phyloP scores from a whole-genome alignment of 805 yeast genomes.

The Candida silvicultrix region DNA sequence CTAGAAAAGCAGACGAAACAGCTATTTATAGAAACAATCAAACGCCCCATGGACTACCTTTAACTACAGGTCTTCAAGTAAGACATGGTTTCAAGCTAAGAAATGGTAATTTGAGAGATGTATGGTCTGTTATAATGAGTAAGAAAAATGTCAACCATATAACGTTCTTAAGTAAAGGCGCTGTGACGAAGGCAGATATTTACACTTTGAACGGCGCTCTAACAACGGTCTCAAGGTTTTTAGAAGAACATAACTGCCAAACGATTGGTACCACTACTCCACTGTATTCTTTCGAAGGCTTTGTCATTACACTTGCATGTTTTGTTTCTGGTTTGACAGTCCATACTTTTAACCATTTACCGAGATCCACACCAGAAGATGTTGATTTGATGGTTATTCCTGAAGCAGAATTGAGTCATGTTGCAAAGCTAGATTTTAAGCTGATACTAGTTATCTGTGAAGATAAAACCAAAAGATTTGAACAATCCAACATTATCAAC shows the following conservation, averaged over 20 bases:
- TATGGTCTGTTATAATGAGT: conserved; percentile 53
- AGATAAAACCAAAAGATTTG: conserved; percentile 3
- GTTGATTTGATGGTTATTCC: conserved; percentile 28
- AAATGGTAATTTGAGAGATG: conserved; percentile 69
- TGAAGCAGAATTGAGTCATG: conserved; percentile 16
- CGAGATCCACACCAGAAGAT: conserved; percentile 18
- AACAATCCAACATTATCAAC: conserved; percentile 11
- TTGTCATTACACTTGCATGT: conserved; percentile 36
- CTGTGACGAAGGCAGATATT: conserved; percentile 5
- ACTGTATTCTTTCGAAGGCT: conserved; percentile 26
- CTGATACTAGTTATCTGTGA: conserved; percentile 26
- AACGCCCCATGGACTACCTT: conserved; percentile 64
- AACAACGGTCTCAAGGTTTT: conserved; percentile 17
- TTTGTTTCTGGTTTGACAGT: conserved; percentile 35
- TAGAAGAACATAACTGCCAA: conserved; percentile 10
- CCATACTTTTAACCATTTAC: conserved; percentile 31
- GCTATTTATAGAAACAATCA: conserved; percentile 72
- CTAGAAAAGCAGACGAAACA: conserved; percentile 62
- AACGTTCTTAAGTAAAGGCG: conserved; percentile 21
- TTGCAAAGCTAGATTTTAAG: conserved; percentile 24
- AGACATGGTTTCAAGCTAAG: conserved; percentile 59
- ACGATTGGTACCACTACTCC: conserved; percentile 25
- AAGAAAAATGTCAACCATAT: conserved; percentile 15
- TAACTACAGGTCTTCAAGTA: conserved; percentile 64
- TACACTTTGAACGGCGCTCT: conserved; percentile 26